These are phyloP conservation scores for Mycena vitilis DNA, from an alignment of 768 basidiomycete species.

Conservation along the genomic window DNA sequence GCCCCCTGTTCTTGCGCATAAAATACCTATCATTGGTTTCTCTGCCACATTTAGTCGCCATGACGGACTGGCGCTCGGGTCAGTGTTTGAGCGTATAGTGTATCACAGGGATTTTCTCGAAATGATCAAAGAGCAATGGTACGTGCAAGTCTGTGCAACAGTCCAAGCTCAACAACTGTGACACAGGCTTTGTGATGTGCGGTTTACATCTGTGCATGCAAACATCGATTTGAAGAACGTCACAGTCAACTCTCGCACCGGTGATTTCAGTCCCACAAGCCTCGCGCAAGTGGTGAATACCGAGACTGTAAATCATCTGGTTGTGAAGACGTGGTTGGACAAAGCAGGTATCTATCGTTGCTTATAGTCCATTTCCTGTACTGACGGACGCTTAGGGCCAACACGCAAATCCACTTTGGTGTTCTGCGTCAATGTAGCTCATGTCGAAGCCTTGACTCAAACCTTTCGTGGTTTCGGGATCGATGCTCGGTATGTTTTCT, in stretches of 20 bases:
- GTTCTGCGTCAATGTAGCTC: conserved; percentile 90
- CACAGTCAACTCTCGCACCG: conserved; percentile 70
- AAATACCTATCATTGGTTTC: conserved; percentile 90
- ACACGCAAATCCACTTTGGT: conserved; percentile 87
- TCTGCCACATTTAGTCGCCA: conserved; percentile 95
- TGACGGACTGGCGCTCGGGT: conserved; percentile 89
- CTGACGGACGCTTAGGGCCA: conserved; percentile 45
- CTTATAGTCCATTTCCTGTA: conserved; percentile 2
- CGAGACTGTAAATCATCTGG: conserved; percentile 76
- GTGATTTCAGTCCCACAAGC: conserved; percentile 85
- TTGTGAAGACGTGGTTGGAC: conserved; percentile 89
- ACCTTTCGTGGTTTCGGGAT: conserved; percentile 80
- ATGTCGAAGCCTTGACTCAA: conserved; percentile 80
- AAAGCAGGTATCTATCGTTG: conserved; percentile 69
- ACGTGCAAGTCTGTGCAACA: conserved; percentile 20
- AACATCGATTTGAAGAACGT: conserved; percentile 77
- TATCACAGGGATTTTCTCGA: conserved; percentile 92
- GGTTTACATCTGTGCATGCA: conserved; percentile 85
- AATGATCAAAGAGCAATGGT: conserved; percentile 96
- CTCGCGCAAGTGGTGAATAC: conserved; percentile 89
- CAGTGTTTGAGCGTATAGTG: conserved; percentile 91
- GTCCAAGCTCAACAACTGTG: neutral
- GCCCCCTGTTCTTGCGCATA: conserved; percentile 53
- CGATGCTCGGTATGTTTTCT: conserved; percentile 86
- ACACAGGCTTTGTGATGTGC: conserved; percentile 83